These are phyloP conservation scores for Cercophora newfieldiana DNA, from an alignment of 495 filamentous ascomycete species.

Conservation along the genomic window DNA sequence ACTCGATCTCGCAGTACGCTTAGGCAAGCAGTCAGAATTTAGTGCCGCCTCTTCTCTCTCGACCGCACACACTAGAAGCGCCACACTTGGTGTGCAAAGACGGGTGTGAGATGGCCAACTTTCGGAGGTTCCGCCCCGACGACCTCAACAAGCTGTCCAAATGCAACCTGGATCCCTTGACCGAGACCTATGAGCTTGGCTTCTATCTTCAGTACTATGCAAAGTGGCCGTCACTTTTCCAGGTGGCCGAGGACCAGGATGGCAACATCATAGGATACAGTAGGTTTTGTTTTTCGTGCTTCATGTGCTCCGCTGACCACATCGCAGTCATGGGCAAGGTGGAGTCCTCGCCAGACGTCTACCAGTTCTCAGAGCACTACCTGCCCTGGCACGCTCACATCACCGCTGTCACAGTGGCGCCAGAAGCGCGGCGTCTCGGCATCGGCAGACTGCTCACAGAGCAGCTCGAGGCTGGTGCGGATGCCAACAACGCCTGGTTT, in stretches of 20 bases:
- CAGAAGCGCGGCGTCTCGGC: constrained; percentile 78
- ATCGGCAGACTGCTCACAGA: constrained; percentile 78
- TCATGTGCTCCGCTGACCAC: not conserved
- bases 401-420: constrained; percentile 90
- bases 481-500: constrained; percentile 85
- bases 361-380: constrained; percentile 75
- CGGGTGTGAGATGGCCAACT: constrained; percentile 43
- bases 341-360: constrained; percentile 76
- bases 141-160: constrained; percentile 63
- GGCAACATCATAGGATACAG: constrained; percentile 92
- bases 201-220: constrained; percentile 96
- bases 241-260: constrained; percentile 73
- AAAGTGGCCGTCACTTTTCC: constrained; percentile 92
- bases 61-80: not conserved
- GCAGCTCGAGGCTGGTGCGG: constrained; percentile 76
- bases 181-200: constrained; percentile 91
- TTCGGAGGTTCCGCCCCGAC: constrained; percentile 46
- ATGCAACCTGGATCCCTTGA: constrained; percentile 91
- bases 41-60: too few species aligned
- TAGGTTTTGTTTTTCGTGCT: constrained; percentile 44
- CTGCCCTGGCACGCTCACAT: constrained; percentile 98
- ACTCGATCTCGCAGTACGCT: not conserved
- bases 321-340: constrained; percentile 90
- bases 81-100: not conserved
- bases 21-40: not conserved